phyloP scores from a whole-genome alignment of 345 rosid species.

The Eucalyptus rudis region DNA sequence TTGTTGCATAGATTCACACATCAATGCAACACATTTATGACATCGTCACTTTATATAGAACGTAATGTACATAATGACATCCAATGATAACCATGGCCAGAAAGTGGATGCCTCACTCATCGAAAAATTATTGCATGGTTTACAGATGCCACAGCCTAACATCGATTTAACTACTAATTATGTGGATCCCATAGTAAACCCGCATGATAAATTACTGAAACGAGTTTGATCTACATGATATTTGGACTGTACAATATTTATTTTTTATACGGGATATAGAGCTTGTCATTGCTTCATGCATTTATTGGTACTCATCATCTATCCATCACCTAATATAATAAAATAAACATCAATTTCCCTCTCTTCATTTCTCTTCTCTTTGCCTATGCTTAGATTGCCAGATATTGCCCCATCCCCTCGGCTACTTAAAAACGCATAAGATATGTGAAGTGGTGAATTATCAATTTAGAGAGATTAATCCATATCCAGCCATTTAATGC shows the following conservation, averaged over 20 bases:
- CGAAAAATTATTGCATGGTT: background rate
- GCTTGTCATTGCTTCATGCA: background rate
- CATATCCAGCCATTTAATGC: background rate
- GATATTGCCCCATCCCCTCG: background rate
- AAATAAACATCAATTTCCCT: background rate
- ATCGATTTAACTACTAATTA: background rate
- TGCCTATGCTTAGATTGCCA: background rate
- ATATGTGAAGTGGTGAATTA: background rate
- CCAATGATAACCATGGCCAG: background rate
- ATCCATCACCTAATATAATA: background rate
- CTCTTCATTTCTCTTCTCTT: background rate
- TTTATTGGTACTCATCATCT: background rate
- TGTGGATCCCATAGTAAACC: background rate
- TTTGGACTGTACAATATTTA: background rate
- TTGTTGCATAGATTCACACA: background rate
- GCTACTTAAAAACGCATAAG: background rate
- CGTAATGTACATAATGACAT: background rate
- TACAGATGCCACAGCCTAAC: background rate
- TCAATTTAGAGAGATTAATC: background rate
- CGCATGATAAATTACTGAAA: background rate
- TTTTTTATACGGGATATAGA: background rate
- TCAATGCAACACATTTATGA: background rate
- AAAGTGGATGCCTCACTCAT: background rate
- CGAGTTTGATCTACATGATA: background rate
- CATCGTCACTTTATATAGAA: background rate